Evolutionary conservation across 345 rosid genomes (phyloP), one percentile per base, ranked within the genome.

Genomic region (Ceriops zippeliana): DNA sequence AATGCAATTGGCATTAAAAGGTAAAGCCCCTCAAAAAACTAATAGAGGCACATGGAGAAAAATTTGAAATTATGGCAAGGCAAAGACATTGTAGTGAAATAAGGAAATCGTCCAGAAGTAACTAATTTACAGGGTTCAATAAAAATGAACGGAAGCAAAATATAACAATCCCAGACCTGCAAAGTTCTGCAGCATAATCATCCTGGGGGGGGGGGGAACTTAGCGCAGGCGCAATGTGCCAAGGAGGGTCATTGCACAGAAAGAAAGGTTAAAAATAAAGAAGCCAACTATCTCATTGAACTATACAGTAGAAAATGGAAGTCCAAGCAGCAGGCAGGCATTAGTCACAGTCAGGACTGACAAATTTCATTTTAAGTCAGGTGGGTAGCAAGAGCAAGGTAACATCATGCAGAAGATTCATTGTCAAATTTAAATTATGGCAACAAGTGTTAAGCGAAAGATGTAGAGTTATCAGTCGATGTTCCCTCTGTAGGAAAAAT

Each of bases 141-240:
- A 21, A 30, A 57, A 42, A 2, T 19, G 46, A 28, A 66, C 42
- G 52, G 53, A 76, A 27, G 58, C 37, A 63, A 66, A 62, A 64
- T 30, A 21, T 16, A 62, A 76, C 46, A 62, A 68, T 63, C 69
- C 28, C 68, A 69, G 52, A 95, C 99, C 99, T 82, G 99, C 87
- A 73, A 95, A 96, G 26, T 69, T 88, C 89, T 57, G 93, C 87
- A 78, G 99, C 96, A 87, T 95, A 95, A 72, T 90, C 97, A 85
- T 91, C 99, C 76, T 88, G 97, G 24, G 24, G 24, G 26, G 26
- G 26, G 26, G 26, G 26, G 26, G 26, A 24, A 24, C 26, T 24
- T 24, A 24, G 26, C 26, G 26, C 26, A 24, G 81, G 54, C 85
- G 84, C 80, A 95, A 74, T 83, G 96, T 95, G 90, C 65, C 65